Conservation (phyloP, 139 green algal genomes). For the Chlamydomonas schloesseri region DNA sequence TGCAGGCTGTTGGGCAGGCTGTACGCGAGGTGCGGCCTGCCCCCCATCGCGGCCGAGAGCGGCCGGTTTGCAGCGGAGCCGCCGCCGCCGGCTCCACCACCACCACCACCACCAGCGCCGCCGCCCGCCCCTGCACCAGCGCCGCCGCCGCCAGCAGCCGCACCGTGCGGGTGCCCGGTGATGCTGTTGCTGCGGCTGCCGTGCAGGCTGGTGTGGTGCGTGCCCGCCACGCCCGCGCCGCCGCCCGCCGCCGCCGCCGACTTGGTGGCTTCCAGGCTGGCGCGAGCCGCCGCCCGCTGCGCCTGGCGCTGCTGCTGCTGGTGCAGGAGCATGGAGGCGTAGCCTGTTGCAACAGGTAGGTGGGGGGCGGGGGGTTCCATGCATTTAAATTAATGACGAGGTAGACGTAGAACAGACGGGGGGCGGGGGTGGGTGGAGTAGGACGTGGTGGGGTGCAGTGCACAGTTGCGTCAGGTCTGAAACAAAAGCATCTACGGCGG, state of each 20-base stretch:
- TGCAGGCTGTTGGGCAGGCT: conserved; percentile 16
- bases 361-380: background rate
- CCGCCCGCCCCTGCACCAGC: background rate
- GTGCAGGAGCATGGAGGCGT: conserved; percentile 8
- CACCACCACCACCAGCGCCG: no score
- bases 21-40: background rate
- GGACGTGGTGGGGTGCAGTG: no score
- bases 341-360: background rate
- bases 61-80: no score
- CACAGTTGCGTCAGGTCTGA: no score
- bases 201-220: background rate
- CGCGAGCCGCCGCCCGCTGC: background rate
- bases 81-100: no score
- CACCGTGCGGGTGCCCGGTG: no score
- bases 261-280: background rate
- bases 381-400: no score
- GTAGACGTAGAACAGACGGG: no score
- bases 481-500: no score
- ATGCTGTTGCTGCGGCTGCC: background rate
- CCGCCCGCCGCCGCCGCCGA: background rate
- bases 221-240: background rate
- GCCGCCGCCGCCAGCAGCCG: no score
- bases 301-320: conserved; percentile 19
- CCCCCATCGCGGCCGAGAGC: no score
- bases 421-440: no score